Evolutionary conservation across 2,329 filamentous ascomycete species (phyloP).

Genomic region (Penicillium hesseltinei): DNA sequence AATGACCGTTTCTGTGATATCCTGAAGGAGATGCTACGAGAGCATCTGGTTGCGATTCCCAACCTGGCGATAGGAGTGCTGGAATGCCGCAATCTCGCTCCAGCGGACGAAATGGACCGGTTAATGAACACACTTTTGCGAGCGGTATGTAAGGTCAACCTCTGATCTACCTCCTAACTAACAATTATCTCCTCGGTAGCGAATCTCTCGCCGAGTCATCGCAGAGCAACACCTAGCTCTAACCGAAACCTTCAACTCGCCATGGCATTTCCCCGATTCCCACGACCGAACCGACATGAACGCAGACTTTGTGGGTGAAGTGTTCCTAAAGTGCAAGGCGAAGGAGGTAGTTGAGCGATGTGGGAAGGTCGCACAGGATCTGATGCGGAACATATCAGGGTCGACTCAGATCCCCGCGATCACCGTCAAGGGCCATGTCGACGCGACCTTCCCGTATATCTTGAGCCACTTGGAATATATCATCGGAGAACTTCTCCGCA

Average conservation of each 20-base stretch:
- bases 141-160: slow-evolving; percentile 60
- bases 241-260: slow-evolving; percentile 88
- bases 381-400: slow-evolving; percentile 74
- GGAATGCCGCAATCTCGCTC: slow-evolving; percentile 81
- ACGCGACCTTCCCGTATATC: slow-evolving; percentile 94
- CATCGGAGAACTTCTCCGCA: slow-evolving; percentile 87
- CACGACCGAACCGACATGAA: slow-evolving; percentile 62
- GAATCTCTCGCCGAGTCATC: slow-evolving; percentile 93
- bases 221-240: slow-evolving; percentile 95
- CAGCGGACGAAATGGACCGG: slow-evolving; percentile 75
- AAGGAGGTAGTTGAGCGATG: slow-evolving; percentile 84
- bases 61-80: slow-evolving; percentile 91
- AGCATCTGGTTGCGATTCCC: slow-evolving; percentile 91
- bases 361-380: slow-evolving; percentile 69
- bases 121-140: slow-evolving; percentile 94
- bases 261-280: slow-evolving; percentile 82
- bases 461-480: slow-evolving; percentile 96
- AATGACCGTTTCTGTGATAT: slow-evolving; percentile 84
- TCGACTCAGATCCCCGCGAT: slow-evolving; percentile 74
- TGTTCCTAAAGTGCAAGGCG: slow-evolving; percentile 90
- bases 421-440: slow-evolving; percentile 76
- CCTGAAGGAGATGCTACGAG: slow-evolving; percentile 74
- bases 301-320: slow-evolving; percentile 88
- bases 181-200: slow-evolving; percentile 47
- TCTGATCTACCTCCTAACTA: not conserved